phyloP scores from a whole-genome alignment of 306 rosid species.

The Cucumis cinereus region DNA sequence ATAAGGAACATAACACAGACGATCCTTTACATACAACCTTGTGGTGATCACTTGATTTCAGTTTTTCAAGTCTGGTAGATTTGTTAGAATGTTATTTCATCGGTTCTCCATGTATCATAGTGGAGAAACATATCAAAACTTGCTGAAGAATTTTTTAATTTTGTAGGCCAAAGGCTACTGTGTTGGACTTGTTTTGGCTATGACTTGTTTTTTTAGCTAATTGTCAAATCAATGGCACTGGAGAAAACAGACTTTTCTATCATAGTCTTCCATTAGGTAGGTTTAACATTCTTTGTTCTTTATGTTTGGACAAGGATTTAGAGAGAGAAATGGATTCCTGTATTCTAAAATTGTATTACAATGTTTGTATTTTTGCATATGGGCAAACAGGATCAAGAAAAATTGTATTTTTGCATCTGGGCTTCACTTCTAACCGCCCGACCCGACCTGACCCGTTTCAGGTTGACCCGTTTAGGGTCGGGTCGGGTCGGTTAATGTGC shows the following conservation, averaged over 20 bases:
- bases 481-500: too few relatives aligned
- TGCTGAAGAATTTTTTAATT: not conserved
- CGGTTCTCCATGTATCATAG: not conserved
- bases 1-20: not conserved
- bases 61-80: not conserved
- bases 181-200: slow-evolving; percentile 98
- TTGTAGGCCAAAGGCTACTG: slow-evolving; percentile 99
- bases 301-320: too few relatives aligned
- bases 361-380: too few relatives aligned
- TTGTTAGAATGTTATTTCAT: not conserved
- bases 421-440: too few relatives aligned
- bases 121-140: not conserved
- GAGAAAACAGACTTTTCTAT: slow-evolving; percentile 90
- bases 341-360: too few relatives aligned
- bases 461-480: too few relatives aligned
- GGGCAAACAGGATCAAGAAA: too few relatives aligned
- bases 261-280: slow-evolving; percentile 86
- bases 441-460: too few relatives aligned
- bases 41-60: not conserved
- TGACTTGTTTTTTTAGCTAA: slow-evolving; percentile 96
- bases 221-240: slow-evolving; percentile 96
- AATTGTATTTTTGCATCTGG: too few relatives aligned
- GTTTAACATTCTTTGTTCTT: not conserved
- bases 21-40: not conserved
- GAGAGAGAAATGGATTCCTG: not conserved